Base-by-base conservation (phyloP, 805 yeast species). In the Grigorovia transvaalensis region DNA sequence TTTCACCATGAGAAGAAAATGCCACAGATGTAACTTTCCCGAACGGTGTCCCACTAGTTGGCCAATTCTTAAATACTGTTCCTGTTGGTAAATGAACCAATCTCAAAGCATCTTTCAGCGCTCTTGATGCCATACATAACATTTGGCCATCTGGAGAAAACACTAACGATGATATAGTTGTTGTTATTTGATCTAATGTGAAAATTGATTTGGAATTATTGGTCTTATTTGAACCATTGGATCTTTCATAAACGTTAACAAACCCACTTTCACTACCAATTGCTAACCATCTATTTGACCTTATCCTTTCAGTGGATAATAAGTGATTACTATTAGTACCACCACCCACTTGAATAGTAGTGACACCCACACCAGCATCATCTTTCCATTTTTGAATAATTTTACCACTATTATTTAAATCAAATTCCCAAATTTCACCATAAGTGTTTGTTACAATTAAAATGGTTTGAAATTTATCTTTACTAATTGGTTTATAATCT, bases 21-120 rank as follows among this genome's bases (percentile, higher is more conserved):
- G 81, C 78, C 2, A 81, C 84, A 17, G 82, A 69, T 0, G 96
- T 87, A 38, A 93, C 96, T 58, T 84, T 81, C n/a, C 99, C 99
- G 58, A 93, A 76, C 11, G 99, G 98, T 0, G 99, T 91, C 6
- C 89, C 89, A 50, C 91, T 82, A 1, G 98, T 93, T 17, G 99
- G 99, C 99, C 99, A 93, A 72, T 93, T 93, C 48, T 82, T 75
- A 70, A 82, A 93, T 7, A 88, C 96, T 18, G 87, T 79, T 57
- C 91, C 88, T 27, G 86, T 77, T 20, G 97, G 96, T 52, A 91
- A 69, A 65, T 93, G 98, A 12, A 88, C 90, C 56, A 93, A 66
- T 61, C 90, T 78, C 54, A 93, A 73, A 2, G 96, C 87, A 67
- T 93, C 98, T 60, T 84, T 81, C 71, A 83, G 81, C 5, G 84